Base-by-base conservation (phyloP, 1,284 basidiomycete genomes). In the Macrocystidia cucumis region DNA sequence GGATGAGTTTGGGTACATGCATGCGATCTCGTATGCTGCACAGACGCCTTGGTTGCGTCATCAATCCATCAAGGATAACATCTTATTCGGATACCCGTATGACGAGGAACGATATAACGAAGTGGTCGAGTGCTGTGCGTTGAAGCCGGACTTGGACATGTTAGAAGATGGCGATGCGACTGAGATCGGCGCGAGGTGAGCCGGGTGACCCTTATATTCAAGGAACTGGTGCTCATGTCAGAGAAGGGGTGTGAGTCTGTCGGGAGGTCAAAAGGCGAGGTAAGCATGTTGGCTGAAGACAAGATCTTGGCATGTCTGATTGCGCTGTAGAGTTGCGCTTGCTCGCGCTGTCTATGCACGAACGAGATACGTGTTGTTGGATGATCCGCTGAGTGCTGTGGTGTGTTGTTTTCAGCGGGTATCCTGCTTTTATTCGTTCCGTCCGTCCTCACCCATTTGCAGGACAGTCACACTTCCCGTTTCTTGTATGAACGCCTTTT, bases 31-130 rank as follows among this genome's bases (percentile, higher is more conserved):
- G 1, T 95, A 91, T 45, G 72, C 74, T 28, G 78, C 88, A 1
- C 92, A 96, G 56, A 73, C 78, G 1, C 81, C 91, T 0, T 96
- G 89, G 90, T 65, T 96, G 17, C 47, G 63, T 12, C 74, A 78
- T 46, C 70, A 74, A 44, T 70, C 72, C 3, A 79, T 80, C 55
- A 69, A 65, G 50, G 78, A 84, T 21, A 86, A 87, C 49, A 80
- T 87, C 41, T 50, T 85, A 18, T 88, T 86, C 49, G 81, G 78
- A 3, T 69, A 66, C 38, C 74, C 75, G 2, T 72, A 67, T 37
- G 78, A 87, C 38, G 70, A 80, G 46, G 67, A 66, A 37, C 60
- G 80, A 23, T 88, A 86, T 50, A 52, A 72, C n/a, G 62, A 59
- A 1, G 81, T 83, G 20, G 47, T 87, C 3, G 74, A 82, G 34